phyloP scores from a whole-genome alignment of 345 rosid genomes.

The Rubroshorea leprosula region DNA sequence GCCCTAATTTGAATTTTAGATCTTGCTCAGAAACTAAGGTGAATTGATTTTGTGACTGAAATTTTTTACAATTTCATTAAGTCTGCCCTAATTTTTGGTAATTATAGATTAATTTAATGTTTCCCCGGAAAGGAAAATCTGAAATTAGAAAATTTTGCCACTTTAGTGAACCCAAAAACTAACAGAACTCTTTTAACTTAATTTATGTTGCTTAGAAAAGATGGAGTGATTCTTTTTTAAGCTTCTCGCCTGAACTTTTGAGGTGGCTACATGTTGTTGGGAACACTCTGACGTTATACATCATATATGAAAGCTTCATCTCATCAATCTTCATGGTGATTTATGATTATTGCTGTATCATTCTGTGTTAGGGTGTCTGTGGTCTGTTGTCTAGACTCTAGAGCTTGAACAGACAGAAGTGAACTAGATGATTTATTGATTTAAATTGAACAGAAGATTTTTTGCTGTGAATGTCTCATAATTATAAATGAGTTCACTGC shows the following conservation, averaged over 20 bases:
- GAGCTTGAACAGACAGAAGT: not conserved
- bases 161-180: not conserved
- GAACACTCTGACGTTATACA: not conserved
- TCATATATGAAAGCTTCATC: not conserved
- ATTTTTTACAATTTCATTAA: not conserved
- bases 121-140: not conserved
- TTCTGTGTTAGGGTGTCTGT: too few relatives aligned
- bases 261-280: not conserved
- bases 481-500: not conserved
- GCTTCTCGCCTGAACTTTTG: not conserved
- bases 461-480: not conserved
- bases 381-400: not conserved
- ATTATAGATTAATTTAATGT: too few relatives aligned
- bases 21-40: not conserved
- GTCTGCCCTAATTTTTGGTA: not conserved
- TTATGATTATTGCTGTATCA: too few relatives aligned
- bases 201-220: not conserved
- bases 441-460: not conserved
- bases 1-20: not conserved
- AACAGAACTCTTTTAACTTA: not conserved
- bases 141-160: not conserved
- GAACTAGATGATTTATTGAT: not conserved
- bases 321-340: not conserved
- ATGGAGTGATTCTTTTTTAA: not conserved
- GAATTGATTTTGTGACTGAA: not conserved